Evolutionary conservation across 805 yeast species (phyloP).

Genomic region (Soucietia sequanensis): DNA sequence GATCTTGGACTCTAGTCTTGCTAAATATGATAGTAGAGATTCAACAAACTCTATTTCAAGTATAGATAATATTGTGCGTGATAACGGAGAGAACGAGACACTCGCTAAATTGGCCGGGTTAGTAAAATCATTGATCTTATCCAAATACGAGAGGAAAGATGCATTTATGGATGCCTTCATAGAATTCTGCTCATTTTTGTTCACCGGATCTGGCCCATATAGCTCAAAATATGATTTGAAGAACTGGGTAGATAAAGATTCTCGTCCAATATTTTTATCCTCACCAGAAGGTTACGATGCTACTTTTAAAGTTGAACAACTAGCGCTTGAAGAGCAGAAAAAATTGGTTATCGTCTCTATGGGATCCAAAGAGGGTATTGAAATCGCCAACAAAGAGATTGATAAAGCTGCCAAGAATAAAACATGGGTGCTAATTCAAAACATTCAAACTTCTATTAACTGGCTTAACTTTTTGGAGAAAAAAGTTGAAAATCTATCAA

Average conservation of each 20-base stretch:
- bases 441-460: slow-evolving; percentile 66
- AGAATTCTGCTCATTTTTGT: slow-evolving; percentile 19
- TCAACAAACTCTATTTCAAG: slow-evolving; percentile 1
- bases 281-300: slow-evolving; percentile 69
- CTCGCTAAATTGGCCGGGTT: slow-evolving; percentile 11
- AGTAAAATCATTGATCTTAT: slow-evolving; percentile 8
- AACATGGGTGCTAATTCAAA: slow-evolving; percentile 75
- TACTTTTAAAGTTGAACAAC: slow-evolving; percentile 46
- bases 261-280: slow-evolving; percentile 50
- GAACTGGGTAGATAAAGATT: slow-evolving; percentile 23
- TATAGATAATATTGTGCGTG: slow-evolving; percentile 6
- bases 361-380: slow-evolving; percentile 70
- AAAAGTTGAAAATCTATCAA: slow-evolving; percentile 28
- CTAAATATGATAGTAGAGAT: slow-evolving; percentile 6
- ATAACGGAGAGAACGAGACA: slow-evolving; percentile 17
- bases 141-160: slow-evolving; percentile 3
- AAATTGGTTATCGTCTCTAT: slow-evolving; percentile 53
- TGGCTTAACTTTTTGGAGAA: slow-evolving; percentile 62
- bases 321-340: slow-evolving; percentile 32
- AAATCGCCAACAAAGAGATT: slow-evolving; percentile 56
- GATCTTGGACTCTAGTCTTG: slow-evolving; percentile 8
- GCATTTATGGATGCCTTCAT: slow-evolving; percentile 16
- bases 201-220: slow-evolving; percentile 24
- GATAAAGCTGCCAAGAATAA: slow-evolving; percentile 46
- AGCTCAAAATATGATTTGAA: slow-evolving; percentile 31